phyloP scores from a whole-genome alignment of 1,139 yeast species.

The Pichia sp. region DNA sequence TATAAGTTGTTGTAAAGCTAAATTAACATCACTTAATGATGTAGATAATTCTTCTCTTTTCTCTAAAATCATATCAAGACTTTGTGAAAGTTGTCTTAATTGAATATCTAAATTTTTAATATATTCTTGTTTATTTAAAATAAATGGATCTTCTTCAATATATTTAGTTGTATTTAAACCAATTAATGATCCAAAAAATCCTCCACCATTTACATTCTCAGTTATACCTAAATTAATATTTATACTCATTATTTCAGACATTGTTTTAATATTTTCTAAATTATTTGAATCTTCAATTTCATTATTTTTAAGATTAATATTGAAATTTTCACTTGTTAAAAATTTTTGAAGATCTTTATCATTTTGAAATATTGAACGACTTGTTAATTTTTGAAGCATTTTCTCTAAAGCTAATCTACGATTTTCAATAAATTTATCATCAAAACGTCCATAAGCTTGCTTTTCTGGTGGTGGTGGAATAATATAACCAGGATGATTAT shows the following conservation, averaged over 20 bases:
- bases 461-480: conserved; percentile 98
- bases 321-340: conserved; percentile 65
- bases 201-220: conserved; percentile 31
- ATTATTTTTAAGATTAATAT: conserved; percentile 55
- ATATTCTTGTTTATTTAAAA: conserved; percentile 59
- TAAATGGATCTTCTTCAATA: conserved; percentile 74
- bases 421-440: conserved; percentile 80
- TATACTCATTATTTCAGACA: conserved; percentile 27
- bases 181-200: conserved; percentile 59
- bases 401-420: conserved; percentile 81
- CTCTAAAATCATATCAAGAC: conserved; percentile 65
- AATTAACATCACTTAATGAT: conserved; percentile 57
- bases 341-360: conserved; percentile 78
- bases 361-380: conserved; percentile 46
- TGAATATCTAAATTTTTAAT: conserved; percentile 70
- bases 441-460: conserved; percentile 78
- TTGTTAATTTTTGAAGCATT: conserved; percentile 69
- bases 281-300: conserved; percentile 32
- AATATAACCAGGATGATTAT: conserved; percentile 81
- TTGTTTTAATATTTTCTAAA: conserved; percentile 18
- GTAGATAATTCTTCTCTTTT: conserved; percentile 72
- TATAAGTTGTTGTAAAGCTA: conserved; percentile 49
- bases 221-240: conserved; percentile 30
- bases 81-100: conserved; percentile 58
- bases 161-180: conserved; percentile 49